Percentiles rank a stretch among this genome's conserved stretches.
phyloP scores from a whole-genome alignment of 352 stramenopile species.

The Pythium plurisporium region DNA sequence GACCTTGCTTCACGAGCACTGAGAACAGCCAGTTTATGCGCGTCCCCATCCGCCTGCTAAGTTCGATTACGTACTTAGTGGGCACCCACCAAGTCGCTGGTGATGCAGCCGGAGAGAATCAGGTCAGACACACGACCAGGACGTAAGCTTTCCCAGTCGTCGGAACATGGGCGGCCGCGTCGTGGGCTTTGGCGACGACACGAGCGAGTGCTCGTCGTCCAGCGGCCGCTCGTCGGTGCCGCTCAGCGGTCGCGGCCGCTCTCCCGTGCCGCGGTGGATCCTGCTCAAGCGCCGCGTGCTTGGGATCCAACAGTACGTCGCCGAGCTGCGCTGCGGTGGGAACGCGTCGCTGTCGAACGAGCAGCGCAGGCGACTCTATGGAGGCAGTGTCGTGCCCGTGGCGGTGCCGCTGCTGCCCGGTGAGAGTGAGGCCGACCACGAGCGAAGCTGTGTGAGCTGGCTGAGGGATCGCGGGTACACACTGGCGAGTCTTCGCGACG shows the following conservation, averaged over 20 bases:
- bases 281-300: slow-evolving; percentile 4
- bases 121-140: no score
- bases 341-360: neutral
- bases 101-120: neutral
- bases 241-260: neutral
- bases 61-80: slow-evolving; percentile 7
- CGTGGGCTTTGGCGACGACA: neutral
- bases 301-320: neutral
- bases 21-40: no score
- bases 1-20: no score
- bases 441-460: neutral
- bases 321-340: neutral
- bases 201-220: slow-evolving; percentile 2
- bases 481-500: neutral
- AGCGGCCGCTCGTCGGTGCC: neutral
- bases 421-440: slow-evolving; percentile 7
- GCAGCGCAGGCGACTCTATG: slow-evolving; percentile 1
- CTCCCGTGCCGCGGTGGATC: neutral
- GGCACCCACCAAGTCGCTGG: neutral
- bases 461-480: neutral
- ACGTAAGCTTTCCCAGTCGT: neutral
- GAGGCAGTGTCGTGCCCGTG: neutral
- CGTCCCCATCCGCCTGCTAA: no score
- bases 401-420: slow-evolving; percentile 1
- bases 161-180: neutral